phyloP scores from a whole-genome alignment of 2,329 filamentous ascomycete species.

The Teratosphaeria gauchensis region DNA sequence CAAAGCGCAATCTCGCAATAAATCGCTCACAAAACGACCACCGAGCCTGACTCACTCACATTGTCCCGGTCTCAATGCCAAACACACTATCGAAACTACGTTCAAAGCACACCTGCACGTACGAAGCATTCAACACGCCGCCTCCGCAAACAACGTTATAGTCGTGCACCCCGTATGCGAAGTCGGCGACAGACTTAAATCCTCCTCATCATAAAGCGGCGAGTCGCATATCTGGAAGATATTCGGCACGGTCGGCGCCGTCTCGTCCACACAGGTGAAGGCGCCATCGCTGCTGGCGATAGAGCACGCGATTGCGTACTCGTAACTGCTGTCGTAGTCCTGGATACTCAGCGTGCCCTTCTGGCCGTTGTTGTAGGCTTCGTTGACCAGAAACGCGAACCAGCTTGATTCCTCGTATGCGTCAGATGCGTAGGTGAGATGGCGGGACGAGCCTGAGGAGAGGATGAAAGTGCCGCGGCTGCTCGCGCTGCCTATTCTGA shows the following conservation, averaged over 20 bases:
- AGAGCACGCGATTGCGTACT: neutral
- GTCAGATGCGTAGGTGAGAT: neutral
- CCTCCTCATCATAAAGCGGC: neutral
- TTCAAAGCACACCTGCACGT: no score
- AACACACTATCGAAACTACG: no score
- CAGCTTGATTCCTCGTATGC: neutral
- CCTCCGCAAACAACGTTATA: neutral
- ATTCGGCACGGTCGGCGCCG: neutral
- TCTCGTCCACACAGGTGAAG: neutral
- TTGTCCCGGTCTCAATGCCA: no score
- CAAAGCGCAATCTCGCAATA: no score
- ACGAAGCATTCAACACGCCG: neutral
- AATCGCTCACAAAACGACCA: no score
- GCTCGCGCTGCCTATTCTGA: neutral
- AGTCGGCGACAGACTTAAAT: neutral
- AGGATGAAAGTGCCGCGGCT: neutral
- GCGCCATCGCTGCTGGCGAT: neutral
- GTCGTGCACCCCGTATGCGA: neutral
- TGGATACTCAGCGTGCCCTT: neutral
- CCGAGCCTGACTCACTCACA: no score
- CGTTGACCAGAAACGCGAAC: no score
- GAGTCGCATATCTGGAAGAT: neutral
- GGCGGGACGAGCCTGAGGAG: neutral
- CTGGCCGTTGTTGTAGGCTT: neutral
- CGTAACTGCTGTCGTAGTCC: neutral